These are phyloP conservation scores for Dendryphion nanum DNA, from an alignment of 2,329 filamentous ascomycete species.

Conservation along the genomic window DNA sequence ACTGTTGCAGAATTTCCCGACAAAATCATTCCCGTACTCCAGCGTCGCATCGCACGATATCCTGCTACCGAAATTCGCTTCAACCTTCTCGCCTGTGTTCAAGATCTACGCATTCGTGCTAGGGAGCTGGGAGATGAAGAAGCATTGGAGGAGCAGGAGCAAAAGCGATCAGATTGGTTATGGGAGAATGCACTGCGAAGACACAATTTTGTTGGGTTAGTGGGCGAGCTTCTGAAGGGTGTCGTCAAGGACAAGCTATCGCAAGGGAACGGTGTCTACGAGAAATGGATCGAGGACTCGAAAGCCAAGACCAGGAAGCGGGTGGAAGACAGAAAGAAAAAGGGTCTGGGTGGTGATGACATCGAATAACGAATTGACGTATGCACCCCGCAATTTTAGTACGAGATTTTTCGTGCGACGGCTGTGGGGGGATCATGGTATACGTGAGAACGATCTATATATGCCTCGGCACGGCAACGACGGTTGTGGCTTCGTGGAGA, in stretches of 20 bases:
- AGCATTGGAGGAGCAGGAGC: slow-evolving; percentile 73
- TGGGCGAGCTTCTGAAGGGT: slow-evolving; percentile 83
- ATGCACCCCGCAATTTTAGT: slow-evolving; percentile 1
- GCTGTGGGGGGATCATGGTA: too few species aligned
- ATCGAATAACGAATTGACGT: background rate
- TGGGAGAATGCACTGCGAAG: slow-evolving; percentile 91
- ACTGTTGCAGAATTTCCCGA: slow-evolving; percentile 68
- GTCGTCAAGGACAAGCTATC: slow-evolving; percentile 74
- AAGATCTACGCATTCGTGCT: slow-evolving; percentile 75
- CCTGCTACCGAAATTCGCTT: slow-evolving; percentile 87
- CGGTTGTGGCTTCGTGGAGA: too few species aligned
- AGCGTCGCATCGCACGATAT: slow-evolving; percentile 80
- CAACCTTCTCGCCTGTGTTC: slow-evolving; percentile 90
- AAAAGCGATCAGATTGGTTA: slow-evolving; percentile 81
- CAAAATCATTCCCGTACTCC: slow-evolving; percentile 83
- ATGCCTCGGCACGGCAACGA: too few species aligned
- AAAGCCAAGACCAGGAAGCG: slow-evolving; percentile 56
- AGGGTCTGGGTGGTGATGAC: slow-evolving; percentile 18
- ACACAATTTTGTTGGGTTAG: slow-evolving; percentile 96
- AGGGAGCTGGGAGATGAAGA: slow-evolving; percentile 80
- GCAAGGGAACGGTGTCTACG: slow-evolving; percentile 65
- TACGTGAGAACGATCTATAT: too few species aligned
- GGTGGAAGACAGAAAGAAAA: slow-evolving; percentile 46
- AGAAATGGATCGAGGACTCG: slow-evolving; percentile 70
- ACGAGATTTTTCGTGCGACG: too few species aligned